Base-by-base conservation (phyloP, 176 grass and related monocot genomes). In the Zea luxurians region DNA sequence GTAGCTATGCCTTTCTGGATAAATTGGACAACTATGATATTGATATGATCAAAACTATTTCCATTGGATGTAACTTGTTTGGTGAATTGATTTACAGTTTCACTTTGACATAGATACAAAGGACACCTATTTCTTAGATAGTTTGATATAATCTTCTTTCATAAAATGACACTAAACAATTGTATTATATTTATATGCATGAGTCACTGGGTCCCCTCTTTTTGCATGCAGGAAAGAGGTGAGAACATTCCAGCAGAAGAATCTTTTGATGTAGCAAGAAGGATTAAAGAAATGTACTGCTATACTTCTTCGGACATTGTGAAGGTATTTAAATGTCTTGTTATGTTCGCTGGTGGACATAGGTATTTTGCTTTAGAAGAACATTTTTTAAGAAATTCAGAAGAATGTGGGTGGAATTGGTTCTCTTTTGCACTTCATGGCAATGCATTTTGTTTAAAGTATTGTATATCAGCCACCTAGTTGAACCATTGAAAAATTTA, bases 231-330 rank as follows among this genome's bases (percentile, higher is more conserved):
- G 96, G 96, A 99, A 90, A 95, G 96, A 84, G 92, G 96, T 83
- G 96, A 99, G 68, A 84, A 92, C 66, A 87, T 99, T 92, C 96
- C 96, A 76, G 83, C 88, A 8, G 96, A 99, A 89, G 96, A 99
- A 50, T 99, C 92, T 64, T 91, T 92, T 77, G 96, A 99, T 64
- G 83, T 95, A 48, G 90, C 92, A 57, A 88, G 90, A 81, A 99
- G 91, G 81, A 68, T 92, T 11, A 99, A 99, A 88, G 96, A 99
- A 88, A 90, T 79, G 74, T 95, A 87, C 79, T 92, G 96, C 60
- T 99, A 99, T 75, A 99, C 96, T 46, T 99, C 88, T 83, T 94
- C 96, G 16, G 96, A 99, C 74, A 99, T 99, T 85, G 96, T 99
- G 74, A 99, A 99, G 96, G 96, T 99, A 92, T 67, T 46, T 41